A percentile compares a stretch with the other conserved stretches of the same genome.
phyloP scores from a whole-genome alignment of 306 rosid species.

The Senna siamea region DNA sequence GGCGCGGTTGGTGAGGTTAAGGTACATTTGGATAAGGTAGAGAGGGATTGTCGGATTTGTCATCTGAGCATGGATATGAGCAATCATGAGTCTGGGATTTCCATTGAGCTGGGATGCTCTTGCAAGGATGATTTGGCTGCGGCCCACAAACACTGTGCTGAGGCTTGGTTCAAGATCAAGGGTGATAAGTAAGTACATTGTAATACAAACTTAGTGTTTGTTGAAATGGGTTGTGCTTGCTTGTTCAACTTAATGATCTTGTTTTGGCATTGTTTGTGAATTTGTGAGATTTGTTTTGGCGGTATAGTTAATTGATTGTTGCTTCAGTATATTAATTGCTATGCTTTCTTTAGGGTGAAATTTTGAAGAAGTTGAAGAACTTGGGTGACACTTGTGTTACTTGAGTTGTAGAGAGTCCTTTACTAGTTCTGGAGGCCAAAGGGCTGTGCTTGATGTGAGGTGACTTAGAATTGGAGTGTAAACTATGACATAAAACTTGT shows the following conservation, averaged over 20 bases:
- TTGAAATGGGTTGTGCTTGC: not conserved
- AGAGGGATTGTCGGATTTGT: constrained; percentile 68
- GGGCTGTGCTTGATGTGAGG: not conserved
- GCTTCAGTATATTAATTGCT: not conserved
- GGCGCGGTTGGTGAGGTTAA: constrained; percentile 42
- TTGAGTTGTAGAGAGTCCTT: not conserved
- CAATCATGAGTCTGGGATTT: constrained; percentile 64
- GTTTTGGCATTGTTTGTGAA: not conserved
- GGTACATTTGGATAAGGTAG: constrained; percentile 53
- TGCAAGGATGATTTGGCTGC: constrained; percentile 84
- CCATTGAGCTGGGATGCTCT: constrained; percentile 77
- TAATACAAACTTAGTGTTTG: not conserved
- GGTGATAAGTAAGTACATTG: constrained; percentile 66
- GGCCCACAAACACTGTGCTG: constrained; percentile 80
- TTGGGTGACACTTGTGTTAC: not conserved
- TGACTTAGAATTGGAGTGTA: not conserved
- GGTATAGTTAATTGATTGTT: not conserved
- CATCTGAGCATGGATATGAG: constrained; percentile 62
- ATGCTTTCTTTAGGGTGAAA: not conserved
- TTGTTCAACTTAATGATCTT: constrained; percentile 6
- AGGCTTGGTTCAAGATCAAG: constrained; percentile 82
- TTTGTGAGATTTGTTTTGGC: not conserved
- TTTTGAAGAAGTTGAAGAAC: not conserved
- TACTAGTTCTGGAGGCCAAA: not conserved
- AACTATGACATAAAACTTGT: not conserved